Conservation (phyloP, 208 protist genomes). For the Blechomonas ayalai region DNA sequence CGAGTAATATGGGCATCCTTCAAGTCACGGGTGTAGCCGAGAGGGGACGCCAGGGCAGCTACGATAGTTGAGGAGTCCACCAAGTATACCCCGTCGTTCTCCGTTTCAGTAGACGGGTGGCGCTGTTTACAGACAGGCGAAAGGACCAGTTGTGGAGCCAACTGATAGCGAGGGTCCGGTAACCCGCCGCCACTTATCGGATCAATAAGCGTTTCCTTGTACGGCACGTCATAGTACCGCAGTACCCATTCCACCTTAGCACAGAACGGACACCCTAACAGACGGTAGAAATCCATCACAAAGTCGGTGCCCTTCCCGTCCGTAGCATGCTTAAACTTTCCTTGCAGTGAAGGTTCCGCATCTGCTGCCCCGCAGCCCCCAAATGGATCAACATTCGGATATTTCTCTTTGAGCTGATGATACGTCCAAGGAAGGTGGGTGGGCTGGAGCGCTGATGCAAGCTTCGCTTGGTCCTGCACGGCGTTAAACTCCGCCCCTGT, state of each 20-base stretch:
- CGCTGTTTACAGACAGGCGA: too few species aligned
- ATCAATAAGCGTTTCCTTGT: slow-evolving; percentile 54
- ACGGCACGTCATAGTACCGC: slow-evolving; percentile 55
- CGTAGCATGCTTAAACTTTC: neutral
- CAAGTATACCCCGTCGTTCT: slow-evolving; percentile 17
- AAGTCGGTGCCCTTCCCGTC: slow-evolving; percentile 17
- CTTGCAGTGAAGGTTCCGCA: neutral
- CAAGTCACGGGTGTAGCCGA: slow-evolving; percentile 46
- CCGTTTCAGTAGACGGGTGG: neutral
- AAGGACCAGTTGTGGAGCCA: slow-evolving; percentile 70
- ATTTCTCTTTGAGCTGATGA: slow-evolving; percentile 6
- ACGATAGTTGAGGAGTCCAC: slow-evolving; percentile 67
- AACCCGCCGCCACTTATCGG: slow-evolving; percentile 56
- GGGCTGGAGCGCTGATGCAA: slow-evolving; percentile 28
- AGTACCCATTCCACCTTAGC: slow-evolving; percentile 79
- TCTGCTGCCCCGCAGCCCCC: neutral
- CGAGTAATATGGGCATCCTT: slow-evolving; percentile 25
- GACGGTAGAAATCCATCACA: slow-evolving; percentile 50
- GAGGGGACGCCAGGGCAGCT: slow-evolving; percentile 28
- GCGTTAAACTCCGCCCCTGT: slow-evolving; percentile 61
- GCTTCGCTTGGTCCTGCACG: slow-evolving; percentile 31
- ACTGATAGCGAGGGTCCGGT: slow-evolving; percentile 48
- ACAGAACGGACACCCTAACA: slow-evolving; percentile 81
- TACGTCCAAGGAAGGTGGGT: slow-evolving; percentile 48
- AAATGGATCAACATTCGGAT: slow-evolving; percentile 6